These are phyloP conservation scores for Lanmaoa pseudosensibilis DNA, from an alignment of 768 basidiomycete genomes.

Conservation along the genomic window DNA sequence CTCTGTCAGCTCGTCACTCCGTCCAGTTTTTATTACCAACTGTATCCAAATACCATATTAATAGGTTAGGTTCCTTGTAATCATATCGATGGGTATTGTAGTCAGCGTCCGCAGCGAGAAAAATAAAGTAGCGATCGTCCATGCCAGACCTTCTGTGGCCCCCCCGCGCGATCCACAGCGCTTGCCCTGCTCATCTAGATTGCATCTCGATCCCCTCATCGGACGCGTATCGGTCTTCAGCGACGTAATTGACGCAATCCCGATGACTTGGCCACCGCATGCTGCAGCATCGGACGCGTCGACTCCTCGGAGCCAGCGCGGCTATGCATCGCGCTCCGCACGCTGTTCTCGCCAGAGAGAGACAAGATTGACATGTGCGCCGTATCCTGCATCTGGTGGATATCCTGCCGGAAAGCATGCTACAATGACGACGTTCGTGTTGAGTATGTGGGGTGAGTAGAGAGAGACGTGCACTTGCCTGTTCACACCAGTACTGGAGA, in stretches of 20 bases:
- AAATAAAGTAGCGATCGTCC: neutral
- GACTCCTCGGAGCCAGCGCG: conserved; percentile 54
- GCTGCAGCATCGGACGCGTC: conserved; percentile 51
- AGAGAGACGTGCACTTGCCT: conserved; percentile 42
- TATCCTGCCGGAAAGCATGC: conserved; percentile 80
- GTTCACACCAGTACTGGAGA: conserved; percentile 87
- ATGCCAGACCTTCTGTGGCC: neutral
- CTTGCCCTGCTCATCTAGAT: neutral
- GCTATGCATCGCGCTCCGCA: conserved; percentile 51
- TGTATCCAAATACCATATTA: neutral
- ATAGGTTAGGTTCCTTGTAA: neutral
- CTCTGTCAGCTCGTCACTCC: neutral
- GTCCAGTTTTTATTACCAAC: neutral
- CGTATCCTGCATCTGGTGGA: conserved; percentile 75
- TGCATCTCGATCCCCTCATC: neutral
- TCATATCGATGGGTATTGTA: neutral
- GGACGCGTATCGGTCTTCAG: conserved; percentile 17
- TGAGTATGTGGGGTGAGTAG: neutral
- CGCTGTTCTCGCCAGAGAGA: conserved; percentile 43
- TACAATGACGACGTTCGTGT: conserved; percentile 24
- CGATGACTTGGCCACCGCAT: conserved; percentile 44
- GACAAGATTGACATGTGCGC: conserved; percentile 67
- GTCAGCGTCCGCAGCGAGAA: neutral
- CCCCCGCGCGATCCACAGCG: neutral
- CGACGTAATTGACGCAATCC: conserved; percentile 53